A percentile compares a stretch with the other conserved stretches of the same genome.
Evolutionary conservation across 208 protist genomes (phyloP).

Genomic region (Trichomonas vaginalis): DNA sequence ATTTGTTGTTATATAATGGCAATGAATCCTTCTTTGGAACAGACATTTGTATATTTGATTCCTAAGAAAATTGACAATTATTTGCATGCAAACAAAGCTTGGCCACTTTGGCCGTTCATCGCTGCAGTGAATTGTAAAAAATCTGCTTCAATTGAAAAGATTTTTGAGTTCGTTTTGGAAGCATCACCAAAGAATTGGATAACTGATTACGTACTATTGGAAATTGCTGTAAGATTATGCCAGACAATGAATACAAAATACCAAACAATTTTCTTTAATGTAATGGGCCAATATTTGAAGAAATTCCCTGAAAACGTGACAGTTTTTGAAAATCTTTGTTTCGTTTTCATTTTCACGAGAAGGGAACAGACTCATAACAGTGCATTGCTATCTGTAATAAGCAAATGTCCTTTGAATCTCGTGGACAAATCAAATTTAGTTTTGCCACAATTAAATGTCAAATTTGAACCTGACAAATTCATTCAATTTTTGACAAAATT

Average conservation of each 20-base stretch:
- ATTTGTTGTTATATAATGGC: not conserved
- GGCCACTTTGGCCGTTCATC: not conserved
- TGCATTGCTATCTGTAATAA: not conserved
- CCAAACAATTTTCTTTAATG: not conserved
- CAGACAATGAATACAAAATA: not conserved
- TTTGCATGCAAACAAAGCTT: not conserved
- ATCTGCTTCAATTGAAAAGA: not conserved
- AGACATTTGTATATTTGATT: not conserved
- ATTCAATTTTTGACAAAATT: not conserved
- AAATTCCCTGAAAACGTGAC: not conserved
- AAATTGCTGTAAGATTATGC: not conserved
- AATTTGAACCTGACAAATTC: not conserved
- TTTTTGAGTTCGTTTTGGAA: not conserved
- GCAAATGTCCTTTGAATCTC: not conserved
- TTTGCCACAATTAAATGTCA: not conserved
- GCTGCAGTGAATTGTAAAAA: not conserved
- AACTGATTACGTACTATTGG: not conserved
- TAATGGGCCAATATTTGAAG: not conserved
- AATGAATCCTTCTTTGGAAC: not conserved
- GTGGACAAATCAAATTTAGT: not conserved
- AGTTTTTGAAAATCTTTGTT: not conserved
- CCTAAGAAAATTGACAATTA: not conserved
- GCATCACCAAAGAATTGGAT: not conserved
- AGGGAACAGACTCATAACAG: not conserved
- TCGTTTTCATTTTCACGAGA: not conserved